These are phyloP conservation scores for Botrytis paeoniae DNA, from an alignment of 2,329 filamentous ascomycete species.

Conservation along the genomic window DNA sequence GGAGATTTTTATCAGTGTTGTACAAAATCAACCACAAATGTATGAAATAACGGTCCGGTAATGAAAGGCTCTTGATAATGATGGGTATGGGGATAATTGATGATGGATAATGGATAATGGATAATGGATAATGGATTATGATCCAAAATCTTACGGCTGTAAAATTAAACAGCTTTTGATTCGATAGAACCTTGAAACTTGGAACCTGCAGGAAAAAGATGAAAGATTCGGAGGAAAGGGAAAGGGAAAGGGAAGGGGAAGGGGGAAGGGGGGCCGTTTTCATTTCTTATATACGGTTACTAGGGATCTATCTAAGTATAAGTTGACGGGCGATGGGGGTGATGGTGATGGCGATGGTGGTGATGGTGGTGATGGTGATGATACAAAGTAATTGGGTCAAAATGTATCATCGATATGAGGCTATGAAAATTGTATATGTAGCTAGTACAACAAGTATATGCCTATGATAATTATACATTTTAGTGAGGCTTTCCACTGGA, in stretches of 20 bases:
- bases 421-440: not conserved
- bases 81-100: not conserved
- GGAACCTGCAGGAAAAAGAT: not conserved
- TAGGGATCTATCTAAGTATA: not conserved
- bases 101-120: not conserved
- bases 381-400: not conserved
- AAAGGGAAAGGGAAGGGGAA: not conserved
- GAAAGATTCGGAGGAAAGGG: not conserved
- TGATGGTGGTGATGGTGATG: not conserved
- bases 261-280: not conserved
- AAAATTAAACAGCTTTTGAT: not conserved
- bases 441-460: not conserved
- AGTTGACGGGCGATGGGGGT: not conserved
- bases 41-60: constrained; percentile 2
- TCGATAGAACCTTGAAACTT: constrained; percentile 5
- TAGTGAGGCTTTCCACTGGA: not conserved
- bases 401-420: not conserved
- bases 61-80: not conserved
- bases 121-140: not conserved
- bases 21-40: not conserved
- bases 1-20: not conserved
- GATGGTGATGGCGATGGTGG: no score
- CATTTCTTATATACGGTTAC: not conserved
- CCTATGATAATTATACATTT: not conserved
- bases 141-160: not conserved